Evolutionary conservation across 1,284 basidiomycete species (phyloP).

Genomic region (Ceraceosorus guamensis): DNA sequence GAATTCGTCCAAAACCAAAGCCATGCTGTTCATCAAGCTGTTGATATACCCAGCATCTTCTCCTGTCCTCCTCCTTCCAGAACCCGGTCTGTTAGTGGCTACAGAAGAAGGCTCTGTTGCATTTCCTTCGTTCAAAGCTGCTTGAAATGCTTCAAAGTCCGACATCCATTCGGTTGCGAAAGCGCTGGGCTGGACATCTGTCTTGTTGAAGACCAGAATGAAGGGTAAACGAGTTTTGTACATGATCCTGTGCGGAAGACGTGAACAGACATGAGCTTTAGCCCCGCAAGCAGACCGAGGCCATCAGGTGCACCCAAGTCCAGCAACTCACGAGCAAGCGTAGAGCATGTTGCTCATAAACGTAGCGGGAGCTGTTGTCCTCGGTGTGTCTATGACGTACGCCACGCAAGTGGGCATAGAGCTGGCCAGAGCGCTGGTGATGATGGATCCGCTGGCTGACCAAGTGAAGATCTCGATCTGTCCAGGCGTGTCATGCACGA

Average conservation of each 20-base stretch:
- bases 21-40: constrained; percentile 98
- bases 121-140: constrained; percentile 50
- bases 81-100: constrained; percentile 13
- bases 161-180: constrained; percentile 98
- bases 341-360: constrained; percentile 99
- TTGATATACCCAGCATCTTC: constrained; percentile 97
- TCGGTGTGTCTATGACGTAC: constrained; percentile 94
- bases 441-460: constrained; percentile 97
- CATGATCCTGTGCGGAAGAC: constrained; percentile 63
- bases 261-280: too few relatives aligned
- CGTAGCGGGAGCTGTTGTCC: constrained; percentile 87
- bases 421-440: constrained; percentile 93
- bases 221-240: constrained; percentile 98
- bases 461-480: constrained; percentile 99
- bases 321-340: constrained; percentile 71
- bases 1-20: constrained; percentile 93
- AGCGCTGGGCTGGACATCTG: constrained; percentile 76
- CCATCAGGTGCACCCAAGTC: too few relatives aligned
- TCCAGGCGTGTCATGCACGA: constrained; percentile 93
- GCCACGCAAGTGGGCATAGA: constrained; percentile 88
- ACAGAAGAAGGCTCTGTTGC: constrained; percentile 52
- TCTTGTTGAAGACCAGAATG: constrained; percentile 98
- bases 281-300: too few relatives aligned
- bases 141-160: constrained; percentile 74
- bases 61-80: constrained; percentile 11